Evolutionary conservation across 306 rosid species (phyloP).

Genomic region (Aeschynomene evenia): DNA sequence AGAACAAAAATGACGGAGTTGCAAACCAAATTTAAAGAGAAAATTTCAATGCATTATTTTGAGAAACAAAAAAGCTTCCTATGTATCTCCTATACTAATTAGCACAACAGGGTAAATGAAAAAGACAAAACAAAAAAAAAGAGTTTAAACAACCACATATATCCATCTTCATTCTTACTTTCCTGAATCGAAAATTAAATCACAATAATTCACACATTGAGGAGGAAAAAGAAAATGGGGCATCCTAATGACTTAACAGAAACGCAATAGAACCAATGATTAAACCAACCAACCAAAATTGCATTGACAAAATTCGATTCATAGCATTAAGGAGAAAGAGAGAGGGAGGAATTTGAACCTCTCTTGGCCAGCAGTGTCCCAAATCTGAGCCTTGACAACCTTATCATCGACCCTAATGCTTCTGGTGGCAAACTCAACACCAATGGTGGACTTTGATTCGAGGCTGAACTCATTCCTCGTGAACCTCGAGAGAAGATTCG

Average conservation of each 20-base stretch:
- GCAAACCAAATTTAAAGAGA: not conserved
- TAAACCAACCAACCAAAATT: not conserved
- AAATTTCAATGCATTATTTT: not conserved
- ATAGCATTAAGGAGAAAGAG: not conserved
- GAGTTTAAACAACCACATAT: not conserved
- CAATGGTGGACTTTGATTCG: conserved; percentile 84
- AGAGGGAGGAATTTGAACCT: conserved; percentile 40
- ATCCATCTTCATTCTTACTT: not conserved
- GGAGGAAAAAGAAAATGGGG: not conserved
- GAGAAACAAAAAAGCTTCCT: not conserved
- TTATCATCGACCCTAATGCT: conserved; percentile 78
- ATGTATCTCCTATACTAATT: not conserved
- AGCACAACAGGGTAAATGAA: conserved; percentile 7
- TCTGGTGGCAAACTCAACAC: conserved; percentile 88
- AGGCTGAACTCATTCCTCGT: conserved; percentile 78
- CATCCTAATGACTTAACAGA: too few species aligned
- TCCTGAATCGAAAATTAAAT: not conserved
- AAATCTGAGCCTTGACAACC: conserved; percentile 91
- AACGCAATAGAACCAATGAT: too few species aligned
- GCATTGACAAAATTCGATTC: not conserved
- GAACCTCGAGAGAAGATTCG: conserved; percentile 75
- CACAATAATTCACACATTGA: not conserved
- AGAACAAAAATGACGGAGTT: not conserved
- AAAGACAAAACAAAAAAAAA: not conserved
- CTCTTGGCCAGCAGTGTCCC: conserved; percentile 96